Conservation (phyloP, 768 basidiomycete genomes). For the Pisolithus microcarpus region DNA sequence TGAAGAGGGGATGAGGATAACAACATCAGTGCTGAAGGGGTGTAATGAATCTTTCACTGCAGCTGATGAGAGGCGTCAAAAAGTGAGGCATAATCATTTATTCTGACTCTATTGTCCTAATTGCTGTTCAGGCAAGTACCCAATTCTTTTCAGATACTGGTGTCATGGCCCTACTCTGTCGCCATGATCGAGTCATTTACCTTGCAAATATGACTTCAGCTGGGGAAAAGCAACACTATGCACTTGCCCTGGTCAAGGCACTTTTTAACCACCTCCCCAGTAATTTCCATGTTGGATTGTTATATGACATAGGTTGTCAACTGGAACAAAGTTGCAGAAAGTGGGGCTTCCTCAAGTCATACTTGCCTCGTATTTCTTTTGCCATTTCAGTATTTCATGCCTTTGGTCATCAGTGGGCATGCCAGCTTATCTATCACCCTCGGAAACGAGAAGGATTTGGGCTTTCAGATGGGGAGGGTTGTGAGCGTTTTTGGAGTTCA, state of each 20-base stretch:
- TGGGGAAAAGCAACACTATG: neutral
- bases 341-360: too few species aligned
- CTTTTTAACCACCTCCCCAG: too few species aligned
- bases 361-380: neutral
- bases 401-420: conserved; percentile 4
- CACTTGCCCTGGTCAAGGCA: too few species aligned
- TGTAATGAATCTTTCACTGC: conserved; percentile 15
- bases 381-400: conserved; percentile 3
- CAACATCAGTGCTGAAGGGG: conserved; percentile 24
- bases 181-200: conserved; percentile 15
- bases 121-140: too few species aligned
- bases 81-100: too few species aligned
- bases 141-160: conserved; percentile 14
- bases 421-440: conserved; percentile 4
- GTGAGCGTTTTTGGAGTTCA: conserved; percentile 9
- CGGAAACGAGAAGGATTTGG: neutral
- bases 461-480: too few species aligned
- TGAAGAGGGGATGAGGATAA: conserved; percentile 14
- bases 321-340: too few species aligned
- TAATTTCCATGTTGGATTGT: too few species aligned
- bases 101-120: too few species aligned
- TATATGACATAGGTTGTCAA: too few species aligned
- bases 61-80: too few species aligned
- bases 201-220: conserved; percentile 11
- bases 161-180: conserved; percentile 18